These are phyloP conservation scores for Kwoniella sp. DNA, from an alignment of 768 basidiomycete species.

Conservation along the genomic window DNA sequence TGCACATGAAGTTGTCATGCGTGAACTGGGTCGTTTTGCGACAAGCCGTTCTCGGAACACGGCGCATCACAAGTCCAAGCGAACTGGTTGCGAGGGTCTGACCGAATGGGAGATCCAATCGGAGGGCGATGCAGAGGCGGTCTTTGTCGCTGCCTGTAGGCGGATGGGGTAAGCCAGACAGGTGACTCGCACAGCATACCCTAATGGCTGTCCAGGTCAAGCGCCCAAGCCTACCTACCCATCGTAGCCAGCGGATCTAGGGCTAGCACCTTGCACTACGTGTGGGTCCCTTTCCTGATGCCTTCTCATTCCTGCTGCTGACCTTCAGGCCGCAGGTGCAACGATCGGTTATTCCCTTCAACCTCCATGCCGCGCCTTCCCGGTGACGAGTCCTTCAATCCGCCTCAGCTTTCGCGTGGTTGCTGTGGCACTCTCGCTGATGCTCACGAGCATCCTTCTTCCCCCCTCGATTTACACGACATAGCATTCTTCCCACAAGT, in stretches of 20 bases:
- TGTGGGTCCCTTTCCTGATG: constrained; percentile 26
- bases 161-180: constrained; percentile 66
- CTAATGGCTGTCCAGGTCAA: constrained; percentile 53
- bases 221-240: constrained; percentile 85
- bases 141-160: constrained; percentile 85
- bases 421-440: constrained; percentile 40
- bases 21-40: constrained; percentile 65
- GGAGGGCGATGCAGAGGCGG: constrained; percentile 88
- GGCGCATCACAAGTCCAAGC: no score
- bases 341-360: constrained; percentile 58
- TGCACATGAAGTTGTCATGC: constrained; percentile 90
- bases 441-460: constrained; percentile 27
- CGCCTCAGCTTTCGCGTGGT: constrained; percentile 28
- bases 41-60: no score
- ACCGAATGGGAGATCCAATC: constrained; percentile 83
- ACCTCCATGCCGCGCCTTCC: constrained; percentile 22
- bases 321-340: constrained; percentile 59
- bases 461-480: constrained; percentile 54
- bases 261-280: constrained; percentile 85
- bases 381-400: constrained; percentile 34
- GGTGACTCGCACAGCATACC: neutral
- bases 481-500: constrained; percentile 56
- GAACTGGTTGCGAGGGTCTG: constrained; percentile 38
- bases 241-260: constrained; percentile 83
- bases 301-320: neutral